Conservation (phyloP, 2,329 filamentous ascomycete species). For the Hypomyces rosellus region DNA sequence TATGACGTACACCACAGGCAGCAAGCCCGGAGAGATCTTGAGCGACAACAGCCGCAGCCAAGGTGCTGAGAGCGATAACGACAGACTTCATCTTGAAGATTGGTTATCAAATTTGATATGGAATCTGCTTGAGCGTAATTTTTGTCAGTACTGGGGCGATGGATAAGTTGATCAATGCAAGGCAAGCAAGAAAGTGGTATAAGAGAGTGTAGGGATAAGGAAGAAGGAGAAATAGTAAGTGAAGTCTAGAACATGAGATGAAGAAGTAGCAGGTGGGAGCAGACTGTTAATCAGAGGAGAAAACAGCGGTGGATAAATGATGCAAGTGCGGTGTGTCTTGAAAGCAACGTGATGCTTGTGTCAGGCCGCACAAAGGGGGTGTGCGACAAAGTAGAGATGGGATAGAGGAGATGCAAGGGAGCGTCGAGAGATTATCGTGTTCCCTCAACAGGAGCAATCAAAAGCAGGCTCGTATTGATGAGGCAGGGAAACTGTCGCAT, state of each 20-base stretch:
- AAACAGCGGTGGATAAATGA: constrained; percentile 13
- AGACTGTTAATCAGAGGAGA: constrained; percentile 2
- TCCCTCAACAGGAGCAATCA: constrained; percentile 7
- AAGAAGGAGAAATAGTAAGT: background rate
- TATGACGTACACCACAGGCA: constrained; percentile 48
- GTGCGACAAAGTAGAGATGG: constrained; percentile 16
- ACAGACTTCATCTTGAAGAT: constrained; percentile 46
- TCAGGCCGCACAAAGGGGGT: constrained; percentile 23
- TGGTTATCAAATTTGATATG: constrained; percentile 10
- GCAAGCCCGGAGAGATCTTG: constrained; percentile 39
- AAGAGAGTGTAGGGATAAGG: background rate
- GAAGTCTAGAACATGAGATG: background rate
- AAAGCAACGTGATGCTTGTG: constrained; percentile 21
- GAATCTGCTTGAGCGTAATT: constrained; percentile 8
- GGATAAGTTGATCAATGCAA: background rate
- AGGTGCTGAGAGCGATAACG: constrained; percentile 36
- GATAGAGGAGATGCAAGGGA: constrained; percentile 14
- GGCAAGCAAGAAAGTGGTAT: background rate
- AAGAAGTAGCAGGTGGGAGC: background rate
- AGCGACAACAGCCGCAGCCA: constrained; percentile 35
- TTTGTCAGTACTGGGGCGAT: background rate
- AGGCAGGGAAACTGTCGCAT: background rate
- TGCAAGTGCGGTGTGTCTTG: constrained; percentile 9
- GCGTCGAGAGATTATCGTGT: constrained; percentile 8
- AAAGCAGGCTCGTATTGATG: constrained; percentile 4